A percentile compares a stretch with the other conserved stretches of the same genome.
Conservation (phyloP, 2,329 filamentous ascomycete genomes). For the Exophiala xenobiotica region DNA sequence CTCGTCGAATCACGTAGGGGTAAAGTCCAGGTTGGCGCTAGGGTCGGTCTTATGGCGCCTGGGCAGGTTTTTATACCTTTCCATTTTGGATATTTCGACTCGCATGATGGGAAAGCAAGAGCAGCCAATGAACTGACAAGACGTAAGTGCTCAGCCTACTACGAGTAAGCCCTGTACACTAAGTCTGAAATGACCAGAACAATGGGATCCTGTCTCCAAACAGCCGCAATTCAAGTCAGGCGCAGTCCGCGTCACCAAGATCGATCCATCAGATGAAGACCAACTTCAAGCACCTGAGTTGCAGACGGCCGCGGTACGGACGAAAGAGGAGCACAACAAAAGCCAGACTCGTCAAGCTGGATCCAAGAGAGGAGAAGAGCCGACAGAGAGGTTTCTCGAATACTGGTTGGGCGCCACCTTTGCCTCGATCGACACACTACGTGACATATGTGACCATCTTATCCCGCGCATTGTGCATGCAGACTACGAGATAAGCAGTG, state of each 20-base stretch:
- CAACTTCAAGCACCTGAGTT: conserved; percentile 28
- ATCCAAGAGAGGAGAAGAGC: conserved; percentile 8
- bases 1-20: conserved; percentile 36
- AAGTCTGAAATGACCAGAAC: conserved; percentile 22
- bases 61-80: conserved; percentile 43
- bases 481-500: conserved; percentile 34
- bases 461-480: conserved; percentile 33
- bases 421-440: conserved; percentile 31
- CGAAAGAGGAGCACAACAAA: conserved; percentile 18
- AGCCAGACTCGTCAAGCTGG: not conserved
- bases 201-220: conserved; percentile 41
- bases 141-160: conserved; percentile 28
- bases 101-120: conserved; percentile 34
- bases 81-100: conserved; percentile 42
- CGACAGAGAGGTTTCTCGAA: conserved; percentile 34
- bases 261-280: conserved; percentile 21
- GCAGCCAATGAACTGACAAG: conserved; percentile 42
- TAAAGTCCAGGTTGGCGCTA: conserved; percentile 34
- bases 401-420: conserved; percentile 38
- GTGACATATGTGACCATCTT: conserved; percentile 32
- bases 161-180: no score
- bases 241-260: conserved; percentile 37
- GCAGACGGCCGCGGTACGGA: conserved; percentile 30
- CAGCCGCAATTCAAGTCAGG: conserved; percentile 41
- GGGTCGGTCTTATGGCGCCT: conserved; percentile 33